phyloP scores from a whole-genome alignment of 441 rosid genomes.

The Croton setiger region DNA sequence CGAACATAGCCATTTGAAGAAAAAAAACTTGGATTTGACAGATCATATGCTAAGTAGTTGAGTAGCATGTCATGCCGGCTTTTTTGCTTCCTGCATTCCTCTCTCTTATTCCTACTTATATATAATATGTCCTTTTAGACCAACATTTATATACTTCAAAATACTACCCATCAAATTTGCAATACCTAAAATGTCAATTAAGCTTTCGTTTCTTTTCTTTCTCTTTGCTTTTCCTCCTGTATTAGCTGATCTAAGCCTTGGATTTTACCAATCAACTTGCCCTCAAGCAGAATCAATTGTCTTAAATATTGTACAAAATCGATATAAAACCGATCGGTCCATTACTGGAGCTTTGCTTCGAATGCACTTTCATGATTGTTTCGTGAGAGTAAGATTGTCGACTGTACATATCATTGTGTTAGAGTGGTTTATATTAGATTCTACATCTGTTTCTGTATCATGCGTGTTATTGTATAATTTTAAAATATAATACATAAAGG shows the following conservation, averaged over 20 bases:
- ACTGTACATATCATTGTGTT: no score
- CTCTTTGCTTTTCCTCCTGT: constrained; percentile 34
- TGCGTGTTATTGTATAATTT: no score
- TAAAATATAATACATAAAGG: no score
- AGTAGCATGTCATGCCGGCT: constrained; percentile 7
- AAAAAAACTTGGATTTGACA: not conserved
- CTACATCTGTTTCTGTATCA: no score
- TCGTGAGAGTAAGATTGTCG: constrained; percentile 45
- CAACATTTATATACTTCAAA: not conserved
- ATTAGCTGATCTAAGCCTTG: constrained; percentile 42
- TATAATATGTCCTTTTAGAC: constrained; percentile 1
- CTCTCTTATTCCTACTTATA: not conserved
- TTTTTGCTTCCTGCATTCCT: not conserved
- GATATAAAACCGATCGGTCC: constrained; percentile 38
- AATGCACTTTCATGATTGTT: constrained; percentile 84
- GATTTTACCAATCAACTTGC: constrained; percentile 50
- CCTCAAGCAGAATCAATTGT: constrained; percentile 60
- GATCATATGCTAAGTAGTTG: not conserved
- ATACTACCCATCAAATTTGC: not conserved
- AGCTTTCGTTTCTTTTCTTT: constrained; percentile 24
- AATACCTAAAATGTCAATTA: constrained; percentile 17
- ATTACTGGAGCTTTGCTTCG: constrained; percentile 68
- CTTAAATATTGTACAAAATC: constrained; percentile 30
- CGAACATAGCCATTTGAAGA: not conserved
- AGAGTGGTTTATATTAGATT: no score